Base-by-base conservation (phyloP, 2,329 filamentous ascomycete species). In the Arthrobotrys sinensis region DNA sequence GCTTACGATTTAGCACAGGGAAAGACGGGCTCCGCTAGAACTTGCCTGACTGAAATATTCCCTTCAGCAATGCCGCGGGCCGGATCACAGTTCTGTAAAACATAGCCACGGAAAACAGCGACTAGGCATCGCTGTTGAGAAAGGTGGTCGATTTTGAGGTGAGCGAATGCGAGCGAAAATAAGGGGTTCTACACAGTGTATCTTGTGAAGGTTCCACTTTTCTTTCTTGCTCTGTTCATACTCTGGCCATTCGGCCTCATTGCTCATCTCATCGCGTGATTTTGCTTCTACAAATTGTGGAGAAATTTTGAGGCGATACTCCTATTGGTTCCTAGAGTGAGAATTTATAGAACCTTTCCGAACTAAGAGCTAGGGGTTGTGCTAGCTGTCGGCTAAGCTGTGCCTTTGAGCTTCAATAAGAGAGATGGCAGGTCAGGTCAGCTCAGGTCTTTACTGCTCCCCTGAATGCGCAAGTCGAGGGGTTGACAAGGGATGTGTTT, bases 181-280 rank as follows among this genome's bases (percentile, higher is more conserved):
- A 53, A 55, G 24, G 46, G 38, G 38, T 14, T 43, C 50, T 14
- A 28, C n/a, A n/a, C n/a, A 50, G 36, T n/a, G n/a, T n/a, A 11
- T 32, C 14, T 28, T n/a, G 11, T 28, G 34, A 60, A 16, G 55
- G 46, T 60, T 28, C 69, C 69, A 73, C 69, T 66, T 66, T 28
- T 16, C 10, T 62, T 52, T 21, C 24, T 36, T 21, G 36, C 16
- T 62, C 21, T 48, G 52, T 34, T 57, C 21, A 53, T 57, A 8
- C 36, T 45, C 52, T 57, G n/a, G 32, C 16, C 52, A 57, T 38
- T 48, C 53, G 55, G 55, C 36, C 45, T 45, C 53, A 53, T 36
- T 65, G 45, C 67, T 71, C 67, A 66, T 73, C 69, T 73, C 69
- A 73, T 73, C 69, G 69, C 60, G 69, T 73, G 69, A 73, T 73